Evolutionary conservation across 176 grass and related monocot genomes (phyloP).

Genomic region (Oryza meridionalis): DNA sequence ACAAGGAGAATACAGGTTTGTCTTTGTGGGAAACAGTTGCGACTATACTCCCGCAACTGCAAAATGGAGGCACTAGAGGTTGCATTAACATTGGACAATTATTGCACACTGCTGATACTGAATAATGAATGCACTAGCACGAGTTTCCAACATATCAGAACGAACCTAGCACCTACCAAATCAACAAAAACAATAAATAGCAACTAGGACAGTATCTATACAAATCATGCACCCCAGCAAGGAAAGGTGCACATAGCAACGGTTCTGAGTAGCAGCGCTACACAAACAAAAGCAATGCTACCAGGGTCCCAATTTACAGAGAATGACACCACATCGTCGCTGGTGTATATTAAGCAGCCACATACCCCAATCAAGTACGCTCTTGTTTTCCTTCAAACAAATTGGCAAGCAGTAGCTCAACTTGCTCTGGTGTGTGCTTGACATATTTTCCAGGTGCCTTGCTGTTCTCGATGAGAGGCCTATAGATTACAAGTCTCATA

Average conservation of each 20-base stretch:
- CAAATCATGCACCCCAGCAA: slow-evolving; percentile 29
- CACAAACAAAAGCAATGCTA: background rate
- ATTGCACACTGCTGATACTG: background rate
- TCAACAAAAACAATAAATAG: background rate
- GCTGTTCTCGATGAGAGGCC: slow-evolving; percentile 83
- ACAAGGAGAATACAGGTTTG: background rate
- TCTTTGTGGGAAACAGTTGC: background rate
- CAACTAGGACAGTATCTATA: slow-evolving; percentile 35
- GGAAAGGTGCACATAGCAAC: slow-evolving; percentile 8
- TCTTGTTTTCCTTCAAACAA: slow-evolving; percentile 89
- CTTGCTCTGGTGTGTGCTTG: slow-evolving; percentile 75
- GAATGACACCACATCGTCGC: background rate
- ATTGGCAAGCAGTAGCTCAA: slow-evolving; percentile 73
- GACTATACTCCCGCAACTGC: background rate
- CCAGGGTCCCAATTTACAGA: slow-evolving; percentile 18
- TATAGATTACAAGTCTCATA: slow-evolving; percentile 31
- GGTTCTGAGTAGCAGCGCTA: background rate
- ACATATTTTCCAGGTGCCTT: slow-evolving; percentile 83
- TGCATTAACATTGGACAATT: background rate
- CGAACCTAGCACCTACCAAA: slow-evolving; percentile 1
- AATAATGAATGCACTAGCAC: background rate
- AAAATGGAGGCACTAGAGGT: background rate
- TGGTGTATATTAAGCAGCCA: background rate
- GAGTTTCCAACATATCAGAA: slow-evolving; percentile 15
- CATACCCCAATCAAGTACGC: slow-evolving; percentile 21